These are phyloP conservation scores for Fusarium tricinctum DNA, from an alignment of 2,329 filamentous ascomycete genomes.

Conservation along the genomic window DNA sequence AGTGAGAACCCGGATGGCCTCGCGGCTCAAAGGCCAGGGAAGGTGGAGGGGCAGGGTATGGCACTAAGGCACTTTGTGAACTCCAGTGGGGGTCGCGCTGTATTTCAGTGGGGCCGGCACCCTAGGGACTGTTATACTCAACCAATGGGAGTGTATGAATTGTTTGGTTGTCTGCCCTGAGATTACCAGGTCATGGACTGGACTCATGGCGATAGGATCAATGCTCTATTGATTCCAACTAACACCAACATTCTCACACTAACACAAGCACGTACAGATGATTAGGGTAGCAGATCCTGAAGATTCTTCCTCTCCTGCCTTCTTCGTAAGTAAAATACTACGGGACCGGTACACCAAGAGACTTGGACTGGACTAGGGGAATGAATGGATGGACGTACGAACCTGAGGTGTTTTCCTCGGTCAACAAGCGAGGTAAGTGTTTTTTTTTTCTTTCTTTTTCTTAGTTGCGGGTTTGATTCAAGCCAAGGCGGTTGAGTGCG, in stretches of 20 bases:
- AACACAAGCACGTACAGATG: background rate
- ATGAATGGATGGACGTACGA: conserved; percentile 5
- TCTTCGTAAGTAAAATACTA: background rate
- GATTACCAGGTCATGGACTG: background rate
- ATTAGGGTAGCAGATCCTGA: background rate
- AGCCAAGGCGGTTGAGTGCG: background rate
- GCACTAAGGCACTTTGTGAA: conserved; percentile 34
- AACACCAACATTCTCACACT: conserved; percentile 5
- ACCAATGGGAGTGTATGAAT: conserved; percentile 35
- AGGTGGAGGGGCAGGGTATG: conserved; percentile 39
- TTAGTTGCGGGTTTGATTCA: background rate
- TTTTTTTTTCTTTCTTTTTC: background rate
- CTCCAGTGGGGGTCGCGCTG: conserved; percentile 24
- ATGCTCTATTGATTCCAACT: conserved; percentile 2
- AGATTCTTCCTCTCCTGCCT: background rate
- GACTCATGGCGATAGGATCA: conserved; percentile 3
- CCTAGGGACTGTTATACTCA: conserved; percentile 4
- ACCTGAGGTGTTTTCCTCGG: conserved; percentile 2
- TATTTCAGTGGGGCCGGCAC: conserved; percentile 19
- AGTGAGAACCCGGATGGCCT: conserved; percentile 53
- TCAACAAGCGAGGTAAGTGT: background rate
- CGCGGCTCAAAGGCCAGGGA: conserved; percentile 35
- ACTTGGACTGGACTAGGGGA: background rate
- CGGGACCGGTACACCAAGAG: conserved; percentile 4
- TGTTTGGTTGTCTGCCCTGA: conserved; percentile 12